phyloP scores from a whole-genome alignment of 352 stramenopile genomes.

The Phytophthora litchii region DNA sequence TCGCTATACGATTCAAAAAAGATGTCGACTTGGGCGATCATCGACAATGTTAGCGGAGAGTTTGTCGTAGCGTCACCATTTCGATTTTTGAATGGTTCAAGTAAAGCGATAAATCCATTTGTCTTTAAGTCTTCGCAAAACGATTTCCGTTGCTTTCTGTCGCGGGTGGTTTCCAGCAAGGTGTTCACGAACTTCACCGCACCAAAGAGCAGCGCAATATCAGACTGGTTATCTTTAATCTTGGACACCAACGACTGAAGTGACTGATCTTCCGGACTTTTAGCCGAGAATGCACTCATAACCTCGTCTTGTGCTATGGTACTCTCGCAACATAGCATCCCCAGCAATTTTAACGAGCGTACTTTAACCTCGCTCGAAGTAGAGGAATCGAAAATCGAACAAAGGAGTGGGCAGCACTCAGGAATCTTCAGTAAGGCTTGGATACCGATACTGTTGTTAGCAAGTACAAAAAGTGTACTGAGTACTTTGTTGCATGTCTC shows the following conservation, averaged over 20 bases:
- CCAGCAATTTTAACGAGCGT: constrained; percentile 30
- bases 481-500: constrained; percentile 48
- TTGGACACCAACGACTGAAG: constrained; percentile 38
- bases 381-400: constrained; percentile 34
- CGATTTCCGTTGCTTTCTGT: constrained; percentile 28
- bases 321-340: constrained; percentile 41
- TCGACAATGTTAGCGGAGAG: not conserved
- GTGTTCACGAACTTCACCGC: constrained; percentile 57
- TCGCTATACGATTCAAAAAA: constrained; percentile 26
- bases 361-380: constrained; percentile 29
- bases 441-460: constrained; percentile 36
- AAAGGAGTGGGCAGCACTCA: constrained; percentile 38
- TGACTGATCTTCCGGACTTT: constrained; percentile 14
- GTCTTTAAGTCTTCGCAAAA: constrained; percentile 54
- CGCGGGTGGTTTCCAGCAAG: constrained; percentile 41
- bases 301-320: constrained; percentile 32
- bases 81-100: constrained; percentile 34
- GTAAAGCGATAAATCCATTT: constrained; percentile 36
- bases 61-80: not conserved
- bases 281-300: constrained; percentile 32
- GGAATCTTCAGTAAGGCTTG: constrained; percentile 36
- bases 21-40: constrained; percentile 18
- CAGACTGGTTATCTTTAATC: constrained; percentile 31
- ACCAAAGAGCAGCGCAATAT: constrained; percentile 37
- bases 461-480: constrained; percentile 55